phyloP scores from a whole-genome alignment of 768 basidiomycete genomes.

The Boletus fagicola region DNA sequence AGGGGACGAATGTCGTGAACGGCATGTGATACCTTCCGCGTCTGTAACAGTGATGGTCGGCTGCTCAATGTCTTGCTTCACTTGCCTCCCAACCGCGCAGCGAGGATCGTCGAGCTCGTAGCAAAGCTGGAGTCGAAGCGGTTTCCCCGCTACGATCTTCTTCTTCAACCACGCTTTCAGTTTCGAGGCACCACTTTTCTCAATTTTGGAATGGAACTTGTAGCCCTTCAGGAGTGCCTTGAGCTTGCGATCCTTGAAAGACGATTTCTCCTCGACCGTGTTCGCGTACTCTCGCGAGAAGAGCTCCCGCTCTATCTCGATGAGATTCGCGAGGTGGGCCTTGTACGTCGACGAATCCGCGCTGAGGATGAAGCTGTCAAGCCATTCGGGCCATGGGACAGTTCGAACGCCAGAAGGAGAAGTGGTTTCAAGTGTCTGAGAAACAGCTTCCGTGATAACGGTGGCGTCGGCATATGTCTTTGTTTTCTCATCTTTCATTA shows the following conservation, averaged over 20 bases:
- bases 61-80: slow-evolving; percentile 27
- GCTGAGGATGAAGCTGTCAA: slow-evolving; percentile 37
- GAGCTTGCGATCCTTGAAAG: slow-evolving; percentile 37
- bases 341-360: slow-evolving; percentile 38
- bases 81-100: slow-evolving; percentile 40
- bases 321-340: slow-evolving; percentile 33
- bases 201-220: slow-evolving; percentile 34
- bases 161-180: slow-evolving; percentile 65
- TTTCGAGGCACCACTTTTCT: slow-evolving; percentile 43
- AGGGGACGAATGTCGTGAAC: slow-evolving; percentile 8
- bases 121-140: slow-evolving; percentile 38
- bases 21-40: slow-evolving; percentile 21
- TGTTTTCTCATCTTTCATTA: slow-evolving; percentile 16
- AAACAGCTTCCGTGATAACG: slow-evolving; percentile 20
- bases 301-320: slow-evolving; percentile 37
- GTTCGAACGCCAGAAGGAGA: slow-evolving; percentile 26
- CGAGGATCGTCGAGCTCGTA: slow-evolving; percentile 40
- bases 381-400: slow-evolving; percentile 41
- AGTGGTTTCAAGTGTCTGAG: slow-evolving; percentile 18
- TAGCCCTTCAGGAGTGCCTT: slow-evolving; percentile 44
- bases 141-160: slow-evolving; percentile 46
- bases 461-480: slow-evolving; percentile 20
- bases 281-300: slow-evolving; percentile 23
- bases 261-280: slow-evolving; percentile 25
- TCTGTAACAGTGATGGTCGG: slow-evolving; percentile 25